These are phyloP conservation scores for Stephania cephalantha DNA, from an alignment of 164 flowering plant species.

Conservation along the genomic window DNA sequence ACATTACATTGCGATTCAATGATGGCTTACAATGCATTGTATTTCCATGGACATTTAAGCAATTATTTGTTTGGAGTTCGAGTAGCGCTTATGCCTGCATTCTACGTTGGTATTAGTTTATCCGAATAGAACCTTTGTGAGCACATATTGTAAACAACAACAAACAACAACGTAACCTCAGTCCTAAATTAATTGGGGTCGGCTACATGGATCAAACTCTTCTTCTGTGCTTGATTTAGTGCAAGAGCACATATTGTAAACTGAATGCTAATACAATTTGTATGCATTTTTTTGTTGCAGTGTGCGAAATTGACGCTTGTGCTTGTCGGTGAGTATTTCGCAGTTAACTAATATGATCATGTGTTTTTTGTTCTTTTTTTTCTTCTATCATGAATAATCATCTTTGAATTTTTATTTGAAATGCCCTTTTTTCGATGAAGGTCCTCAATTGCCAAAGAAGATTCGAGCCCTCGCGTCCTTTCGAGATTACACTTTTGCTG, in stretches of 20 bases:
- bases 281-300: conserved; percentile 34
- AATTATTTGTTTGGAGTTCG: too few species aligned
- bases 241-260: background rate
- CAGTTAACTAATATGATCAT: background rate
- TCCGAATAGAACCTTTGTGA: too few species aligned
- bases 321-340: conserved; percentile 54
- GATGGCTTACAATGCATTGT: too few species aligned
- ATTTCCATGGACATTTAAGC: background rate
- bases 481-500: conserved; percentile 92
- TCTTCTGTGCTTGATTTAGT: too few species aligned
- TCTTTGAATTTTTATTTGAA: background rate
- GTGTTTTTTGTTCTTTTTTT: background rate
- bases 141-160: background rate
- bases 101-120: conserved; percentile 57
- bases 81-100: too few species aligned
- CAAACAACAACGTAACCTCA: too few species aligned
- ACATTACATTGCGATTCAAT: too few species aligned
- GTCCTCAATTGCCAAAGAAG: conserved; percentile 89
- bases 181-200: too few species aligned
- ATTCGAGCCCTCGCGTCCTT: conserved; percentile 88
- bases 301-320: conserved; percentile 81
- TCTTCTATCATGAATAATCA: background rate
- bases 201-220: too few species aligned
- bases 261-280: background rate
- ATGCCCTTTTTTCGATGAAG: conserved; percentile 29